Evolutionary conservation across 2,329 filamentous ascomycete genomes (phyloP).

Genomic region (Calycina marina): DNA sequence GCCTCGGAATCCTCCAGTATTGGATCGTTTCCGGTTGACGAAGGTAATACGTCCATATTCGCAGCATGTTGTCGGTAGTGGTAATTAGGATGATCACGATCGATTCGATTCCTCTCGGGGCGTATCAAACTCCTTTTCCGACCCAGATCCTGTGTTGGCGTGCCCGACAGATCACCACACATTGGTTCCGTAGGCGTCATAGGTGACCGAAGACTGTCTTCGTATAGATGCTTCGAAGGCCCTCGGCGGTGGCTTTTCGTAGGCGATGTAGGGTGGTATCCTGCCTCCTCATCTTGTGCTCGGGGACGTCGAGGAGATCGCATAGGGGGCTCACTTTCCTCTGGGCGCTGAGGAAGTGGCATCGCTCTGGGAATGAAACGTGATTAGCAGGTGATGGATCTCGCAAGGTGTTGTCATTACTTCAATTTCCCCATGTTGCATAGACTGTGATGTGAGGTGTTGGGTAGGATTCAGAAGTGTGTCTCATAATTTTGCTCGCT

Average conservation of each 20-base stretch:
- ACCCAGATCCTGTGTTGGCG: slow-evolving; percentile 26
- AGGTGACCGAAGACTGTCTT: slow-evolving; percentile 40
- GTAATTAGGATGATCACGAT: slow-evolving; percentile 83
- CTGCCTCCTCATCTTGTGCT: slow-evolving; percentile 57
- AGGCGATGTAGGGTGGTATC: slow-evolving; percentile 19
- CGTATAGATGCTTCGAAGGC: slow-evolving; percentile 41
- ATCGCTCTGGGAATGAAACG: too few species aligned
- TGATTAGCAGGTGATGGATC: too few species aligned
- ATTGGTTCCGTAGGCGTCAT: slow-evolving; percentile 29
- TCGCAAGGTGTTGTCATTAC: too few species aligned
- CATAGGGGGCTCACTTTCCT: slow-evolving; percentile 37
- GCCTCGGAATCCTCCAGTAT: slow-evolving; percentile 65
- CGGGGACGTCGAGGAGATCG: slow-evolving; percentile 49
- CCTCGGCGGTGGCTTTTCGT: slow-evolving; percentile 32
- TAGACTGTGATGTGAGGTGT: too few species aligned
- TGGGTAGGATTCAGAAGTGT: too few species aligned
- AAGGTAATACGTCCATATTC: slow-evolving; percentile 81
- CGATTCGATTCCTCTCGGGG: slow-evolving; percentile 76
- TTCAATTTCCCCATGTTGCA: too few species aligned
- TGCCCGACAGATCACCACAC: slow-evolving; percentile 14
- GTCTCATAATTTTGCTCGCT: too few species aligned
- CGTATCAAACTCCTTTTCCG: slow-evolving; percentile 82
- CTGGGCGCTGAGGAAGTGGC: slow-evolving; percentile 38
- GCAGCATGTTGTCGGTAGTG: slow-evolving; percentile 91
- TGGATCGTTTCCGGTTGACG: slow-evolving; percentile 83